Evolutionary conservation across 768 basidiomycete genomes (phyloP).

Genomic region (Sutorius australiensis): DNA sequence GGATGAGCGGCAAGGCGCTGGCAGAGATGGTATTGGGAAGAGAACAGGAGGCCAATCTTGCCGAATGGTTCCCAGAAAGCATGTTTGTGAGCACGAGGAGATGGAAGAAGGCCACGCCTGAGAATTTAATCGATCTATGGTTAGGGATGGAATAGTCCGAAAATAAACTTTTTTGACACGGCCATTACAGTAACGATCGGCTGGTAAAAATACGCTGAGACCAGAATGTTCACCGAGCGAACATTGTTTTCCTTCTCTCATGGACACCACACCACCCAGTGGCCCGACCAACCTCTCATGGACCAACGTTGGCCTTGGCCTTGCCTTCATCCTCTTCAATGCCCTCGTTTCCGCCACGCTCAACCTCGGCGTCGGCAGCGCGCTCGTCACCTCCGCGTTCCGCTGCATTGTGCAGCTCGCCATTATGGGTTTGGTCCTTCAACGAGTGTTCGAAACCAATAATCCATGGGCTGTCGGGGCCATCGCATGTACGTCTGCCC

Average conservation of each 20-base stretch:
- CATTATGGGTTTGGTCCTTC: conserved; percentile 65
- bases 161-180: neutral
- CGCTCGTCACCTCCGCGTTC: conserved; percentile 63
- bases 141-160: conserved; percentile 2
- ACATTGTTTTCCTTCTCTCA: conserved; percentile 1
- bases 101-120: conserved; percentile 51
- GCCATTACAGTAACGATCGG: conserved; percentile 1
- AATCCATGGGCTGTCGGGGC: conserved; percentile 71
- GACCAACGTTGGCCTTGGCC: conserved; percentile 72
- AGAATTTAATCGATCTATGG: conserved; percentile 32
- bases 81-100: conserved; percentile 47
- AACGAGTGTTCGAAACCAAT: conserved; percentile 71
- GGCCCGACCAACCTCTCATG: conserved; percentile 45
- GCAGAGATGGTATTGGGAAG: conserved; percentile 54
- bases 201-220: neutral
- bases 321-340: conserved; percentile 74
- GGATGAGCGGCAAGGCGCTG: conserved; percentile 60
- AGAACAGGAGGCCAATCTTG: conserved; percentile 26
- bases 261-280: conserved; percentile 30
- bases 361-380: conserved; percentile 63
- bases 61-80: conserved; percentile 48
- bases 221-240: neutral
- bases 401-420: conserved; percentile 78
- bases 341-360: conserved; percentile 59
- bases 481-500: conserved; percentile 57